Conservation (phyloP, 2,329 filamentous ascomycete genomes). For the Trichoderma pleuroti region DNA sequence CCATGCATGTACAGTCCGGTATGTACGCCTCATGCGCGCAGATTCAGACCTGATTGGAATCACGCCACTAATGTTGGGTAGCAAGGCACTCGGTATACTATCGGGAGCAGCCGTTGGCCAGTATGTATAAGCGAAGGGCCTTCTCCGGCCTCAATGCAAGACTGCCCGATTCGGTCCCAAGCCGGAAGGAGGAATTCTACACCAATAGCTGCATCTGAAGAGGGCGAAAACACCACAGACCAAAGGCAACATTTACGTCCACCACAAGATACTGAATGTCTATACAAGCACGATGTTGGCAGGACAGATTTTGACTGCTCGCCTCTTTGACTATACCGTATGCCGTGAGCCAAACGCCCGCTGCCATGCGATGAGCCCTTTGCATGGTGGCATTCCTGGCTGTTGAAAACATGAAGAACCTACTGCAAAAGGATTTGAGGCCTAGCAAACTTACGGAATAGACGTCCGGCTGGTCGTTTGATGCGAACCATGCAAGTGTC, state of each 20-base stretch:
- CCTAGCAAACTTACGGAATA: not conserved
- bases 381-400: not conserved
- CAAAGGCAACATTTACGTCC: not conserved
- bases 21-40: not conserved
- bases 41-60: not conserved
- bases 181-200: not conserved
- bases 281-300: not conserved
- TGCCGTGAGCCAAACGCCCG: not conserved
- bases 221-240: not conserved
- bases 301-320: not conserved
- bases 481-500: not conserved
- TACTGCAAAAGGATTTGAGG: not conserved
- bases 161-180: constrained; percentile 1
- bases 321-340: not conserved
- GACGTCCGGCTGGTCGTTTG: not conserved
- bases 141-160: constrained; percentile 1
- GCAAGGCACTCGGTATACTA: not conserved
- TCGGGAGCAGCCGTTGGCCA: not conserved
- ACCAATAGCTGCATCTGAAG: not conserved
- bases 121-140: constrained; percentile 6
- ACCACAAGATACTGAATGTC: not conserved
- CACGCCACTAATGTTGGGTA: not conserved
- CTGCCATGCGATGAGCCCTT: not conserved
- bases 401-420: not conserved
- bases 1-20: not conserved